Evolutionary conservation across 2,329 filamentous ascomycete genomes (phyloP).

Genomic region (Xylariaceae sp.): DNA sequence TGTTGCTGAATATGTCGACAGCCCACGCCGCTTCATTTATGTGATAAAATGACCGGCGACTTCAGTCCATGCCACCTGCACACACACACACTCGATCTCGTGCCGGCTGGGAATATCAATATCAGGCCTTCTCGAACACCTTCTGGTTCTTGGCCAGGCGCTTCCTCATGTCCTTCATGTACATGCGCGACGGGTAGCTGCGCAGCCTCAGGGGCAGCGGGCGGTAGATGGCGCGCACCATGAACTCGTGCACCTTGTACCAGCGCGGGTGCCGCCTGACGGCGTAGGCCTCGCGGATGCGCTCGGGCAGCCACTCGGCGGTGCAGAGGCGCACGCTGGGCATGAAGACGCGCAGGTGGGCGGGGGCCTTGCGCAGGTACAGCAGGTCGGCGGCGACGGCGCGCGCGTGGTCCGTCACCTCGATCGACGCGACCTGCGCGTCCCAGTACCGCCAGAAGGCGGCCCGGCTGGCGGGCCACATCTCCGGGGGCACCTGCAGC

Average conservation of each 20-base stretch:
- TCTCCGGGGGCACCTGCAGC: constrained; percentile 21
- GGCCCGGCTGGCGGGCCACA: constrained; percentile 19
- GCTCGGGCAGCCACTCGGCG: constrained; percentile 13
- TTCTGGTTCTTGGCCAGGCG: constrained; percentile 8
- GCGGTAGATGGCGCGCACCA: constrained; percentile 23
- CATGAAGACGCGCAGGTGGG: constrained; percentile 12
- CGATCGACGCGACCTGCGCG: constrained; percentile 16
- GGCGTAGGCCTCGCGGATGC: constrained; percentile 18
- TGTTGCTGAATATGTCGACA: too few relatives aligned
- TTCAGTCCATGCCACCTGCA: too few relatives aligned
- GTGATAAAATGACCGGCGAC: too few relatives aligned
- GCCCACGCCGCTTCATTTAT: too few relatives aligned
- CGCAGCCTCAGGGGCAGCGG: constrained; percentile 22
- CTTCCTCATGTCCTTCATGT: constrained; percentile 18
- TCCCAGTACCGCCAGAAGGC: constrained; percentile 25
- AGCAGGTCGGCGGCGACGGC: constrained; percentile 17
- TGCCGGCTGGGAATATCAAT: neutral
- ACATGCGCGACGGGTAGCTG: constrained; percentile 14
- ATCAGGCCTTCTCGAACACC: constrained; percentile 12
- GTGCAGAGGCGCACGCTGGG: constrained; percentile 15
- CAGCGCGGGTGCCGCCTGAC: constrained; percentile 12
- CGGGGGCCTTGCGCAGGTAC: constrained; percentile 16
- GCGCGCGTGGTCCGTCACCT: constrained; percentile 21
- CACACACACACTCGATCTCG: neutral
- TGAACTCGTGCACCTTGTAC: constrained; percentile 8